Percentiles rank a stretch among this genome's conserved stretches.
Conservation (phyloP, 2,329 filamentous ascomycete genomes). For the Hypoxylon sp. region DNA sequence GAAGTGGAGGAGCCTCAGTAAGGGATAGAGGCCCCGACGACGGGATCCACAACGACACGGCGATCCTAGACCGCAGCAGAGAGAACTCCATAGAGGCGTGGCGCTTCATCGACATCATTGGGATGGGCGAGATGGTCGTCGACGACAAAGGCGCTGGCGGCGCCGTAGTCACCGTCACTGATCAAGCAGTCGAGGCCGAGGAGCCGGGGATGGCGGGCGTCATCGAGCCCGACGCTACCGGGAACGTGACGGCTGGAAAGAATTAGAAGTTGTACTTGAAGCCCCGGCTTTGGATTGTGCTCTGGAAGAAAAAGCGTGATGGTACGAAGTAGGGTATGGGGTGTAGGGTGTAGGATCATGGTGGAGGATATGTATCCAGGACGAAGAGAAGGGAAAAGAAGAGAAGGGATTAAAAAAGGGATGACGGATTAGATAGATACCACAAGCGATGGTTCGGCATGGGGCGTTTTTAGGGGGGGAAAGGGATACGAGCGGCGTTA, state of each 20-base stretch:
- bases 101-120: conserved; percentile 66
- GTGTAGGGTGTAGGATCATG: neutral
- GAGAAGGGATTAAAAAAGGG: neutral
- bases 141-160: conserved; percentile 25
- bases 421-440: neutral
- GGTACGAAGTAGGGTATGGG: neutral
- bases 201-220: conserved; percentile 54
- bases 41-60: conserved; percentile 60
- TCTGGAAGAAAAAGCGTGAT: too few relatives aligned
- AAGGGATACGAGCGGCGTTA: neutral
- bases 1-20: conserved; percentile 23
- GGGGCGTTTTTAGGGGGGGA: conserved; percentile 4
- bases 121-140: conserved; percentile 56
- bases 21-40: conserved; percentile 39
- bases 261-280: neutral
- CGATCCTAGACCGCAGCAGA: conserved; percentile 62
- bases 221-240: conserved; percentile 50
- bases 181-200: conserved; percentile 42
- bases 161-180: conserved; percentile 28
- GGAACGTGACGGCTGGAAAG: neutral
- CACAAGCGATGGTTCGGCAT: neutral
- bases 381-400: neutral
- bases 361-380: neutral
- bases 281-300: conserved; percentile 4
- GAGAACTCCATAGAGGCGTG: conserved; percentile 60